Base-by-base conservation (phyloP, 495 filamentous ascomycete species). In the Bryoglossum gracile region DNA sequence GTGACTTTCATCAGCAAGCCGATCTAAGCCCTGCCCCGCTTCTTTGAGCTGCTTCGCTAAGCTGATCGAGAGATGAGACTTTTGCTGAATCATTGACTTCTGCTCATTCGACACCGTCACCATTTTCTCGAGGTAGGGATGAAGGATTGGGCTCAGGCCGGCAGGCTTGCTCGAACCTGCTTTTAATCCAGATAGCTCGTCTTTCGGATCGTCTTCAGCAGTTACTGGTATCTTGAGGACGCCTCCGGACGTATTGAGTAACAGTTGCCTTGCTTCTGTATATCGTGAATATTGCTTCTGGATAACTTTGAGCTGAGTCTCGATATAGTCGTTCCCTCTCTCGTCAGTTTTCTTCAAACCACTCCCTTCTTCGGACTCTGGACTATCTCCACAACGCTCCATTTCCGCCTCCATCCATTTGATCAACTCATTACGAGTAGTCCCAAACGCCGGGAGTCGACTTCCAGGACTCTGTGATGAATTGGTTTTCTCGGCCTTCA, bases 401-500 rank as follows among this genome's bases (percentile, higher is more conserved):
- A 88, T 65, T 50, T 84, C 82, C 10, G 71, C 67, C 59, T 88
- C 83, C 18, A 88, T 82, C 83, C 84, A 88, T 53, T 73, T 71
- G 32, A 87, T 82, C 45, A 88, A 65, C 41, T 80, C 81, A 56
- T 78, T 73, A 19, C 84, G 70, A 2, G 80, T 79, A n/a, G 60
- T 60, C 43, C 70, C 67, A 43, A 80, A 57, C 9, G 60, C 60
- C 37, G 55, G 46, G 3, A 61, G 47, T 69, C 73, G 25, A 70
- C 47, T 28, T 18, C 45, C 42, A 36, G 17, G 30, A 16, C n/a
- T 33, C 3, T 6, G 18, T 28, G n/a, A 24, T 16, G 45, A 8
- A 11, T n/a, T 25, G 17, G 8, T 18, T 22, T 39, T 23, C 33
- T 56, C 58, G 10, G 68, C 62, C 48, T 77, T 82, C 33, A 78